A percentile compares a stretch with the other conserved stretches of the same genome.
These are phyloP conservation scores for Protea cynaroides DNA, from an alignment of 164 flowering plant genomes.

Conservation along the genomic window DNA sequence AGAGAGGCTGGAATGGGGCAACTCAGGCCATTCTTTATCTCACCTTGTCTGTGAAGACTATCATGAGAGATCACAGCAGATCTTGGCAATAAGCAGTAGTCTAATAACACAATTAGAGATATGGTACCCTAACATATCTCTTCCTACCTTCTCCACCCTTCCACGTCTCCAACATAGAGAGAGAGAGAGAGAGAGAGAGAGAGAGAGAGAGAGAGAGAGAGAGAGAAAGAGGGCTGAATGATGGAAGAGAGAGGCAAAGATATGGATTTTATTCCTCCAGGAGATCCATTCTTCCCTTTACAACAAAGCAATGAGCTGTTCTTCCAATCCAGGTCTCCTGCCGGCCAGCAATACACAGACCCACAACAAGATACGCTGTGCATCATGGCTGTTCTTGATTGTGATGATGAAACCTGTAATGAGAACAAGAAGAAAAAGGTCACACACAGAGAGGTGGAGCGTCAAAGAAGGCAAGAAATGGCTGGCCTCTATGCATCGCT, in stretches of 20 bases:
- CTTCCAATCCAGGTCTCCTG: constrained; percentile 5
- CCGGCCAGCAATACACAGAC: constrained; percentile 6
- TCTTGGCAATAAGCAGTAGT: no score
- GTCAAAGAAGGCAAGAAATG: constrained; percentile 10
- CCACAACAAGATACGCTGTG: constrained; percentile 5
- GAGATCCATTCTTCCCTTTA: constrained; percentile 5
- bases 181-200: no score
- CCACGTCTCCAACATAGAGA: no score
- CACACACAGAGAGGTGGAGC: constrained; percentile 7
- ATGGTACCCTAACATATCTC: neutral
- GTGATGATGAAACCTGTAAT: no score
- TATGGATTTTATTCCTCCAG: neutral
- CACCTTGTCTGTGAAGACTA: neutral
- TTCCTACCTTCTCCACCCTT: neutral
- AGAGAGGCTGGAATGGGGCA: no score
- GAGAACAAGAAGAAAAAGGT: constrained; percentile 2
- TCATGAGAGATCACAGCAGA: neutral
- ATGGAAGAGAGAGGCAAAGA: no score
- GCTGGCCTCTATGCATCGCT: neutral
- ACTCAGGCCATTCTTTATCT: neutral
- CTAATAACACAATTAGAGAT: neutral
- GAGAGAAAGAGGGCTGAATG: no score
- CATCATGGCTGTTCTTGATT: neutral
- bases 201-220: no score
- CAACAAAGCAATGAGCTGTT: constrained; percentile 9